Conservation (phyloP, 2,329 filamentous ascomycete genomes). For the Calonectria multiphialidica region DNA sequence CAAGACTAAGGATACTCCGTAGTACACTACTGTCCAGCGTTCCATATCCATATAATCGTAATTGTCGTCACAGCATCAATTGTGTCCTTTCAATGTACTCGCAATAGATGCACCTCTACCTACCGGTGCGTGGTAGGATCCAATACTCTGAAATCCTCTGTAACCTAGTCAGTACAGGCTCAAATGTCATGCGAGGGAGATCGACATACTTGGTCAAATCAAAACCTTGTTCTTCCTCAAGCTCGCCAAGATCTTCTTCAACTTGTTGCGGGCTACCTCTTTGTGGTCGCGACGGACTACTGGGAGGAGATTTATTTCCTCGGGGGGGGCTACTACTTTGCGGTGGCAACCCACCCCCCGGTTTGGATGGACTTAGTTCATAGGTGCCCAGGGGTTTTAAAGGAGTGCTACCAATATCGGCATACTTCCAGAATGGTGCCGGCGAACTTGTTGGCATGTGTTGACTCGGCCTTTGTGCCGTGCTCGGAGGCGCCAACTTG, state of each 20-base stretch:
- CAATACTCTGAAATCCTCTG: conserved; percentile 75
- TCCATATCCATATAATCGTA: conserved; percentile 14
- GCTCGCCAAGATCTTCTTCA: conserved; percentile 48
- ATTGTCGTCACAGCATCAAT: conserved; percentile 17
- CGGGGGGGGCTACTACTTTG: conserved; percentile 71
- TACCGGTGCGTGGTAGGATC: conserved; percentile 70
- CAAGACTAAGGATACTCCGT: not conserved
- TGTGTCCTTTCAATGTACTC: conserved; percentile 52
- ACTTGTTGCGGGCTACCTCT: conserved; percentile 45
- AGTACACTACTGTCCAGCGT: not conserved
- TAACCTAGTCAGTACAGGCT: conserved; percentile 25
- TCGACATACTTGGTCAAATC: conserved; percentile 68
- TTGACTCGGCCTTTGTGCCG: conserved; percentile 83
- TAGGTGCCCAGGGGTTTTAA: conserved; percentile 62
- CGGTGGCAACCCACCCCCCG: conserved; percentile 53
- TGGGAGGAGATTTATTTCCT: conserved; percentile 63
- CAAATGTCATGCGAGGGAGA: not conserved
- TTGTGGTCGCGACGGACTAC: conserved; percentile 62
- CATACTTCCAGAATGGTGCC: conserved; percentile 90
- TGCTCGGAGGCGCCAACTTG: conserved; percentile 82
- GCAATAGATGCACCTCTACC: conserved; percentile 59
- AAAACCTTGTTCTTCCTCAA: conserved; percentile 65
- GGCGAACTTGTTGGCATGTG: conserved; percentile 89
- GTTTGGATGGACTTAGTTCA: conserved; percentile 71
- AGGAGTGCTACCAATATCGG: conserved; percentile 81